phyloP scores from a whole-genome alignment of 139 green algal species.

The Chlorokybus atmophyticus region DNA sequence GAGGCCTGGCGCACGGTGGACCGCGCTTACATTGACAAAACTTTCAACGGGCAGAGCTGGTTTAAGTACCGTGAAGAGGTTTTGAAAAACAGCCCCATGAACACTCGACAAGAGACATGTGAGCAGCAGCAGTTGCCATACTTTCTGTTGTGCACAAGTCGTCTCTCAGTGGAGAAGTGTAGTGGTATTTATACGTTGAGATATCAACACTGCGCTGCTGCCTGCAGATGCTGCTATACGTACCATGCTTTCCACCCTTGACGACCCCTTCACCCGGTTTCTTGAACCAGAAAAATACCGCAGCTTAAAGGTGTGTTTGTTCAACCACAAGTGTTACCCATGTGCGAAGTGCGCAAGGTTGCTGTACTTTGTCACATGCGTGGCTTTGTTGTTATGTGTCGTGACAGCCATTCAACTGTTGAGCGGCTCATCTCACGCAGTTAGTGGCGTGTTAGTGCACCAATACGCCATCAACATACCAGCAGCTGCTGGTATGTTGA shows the following conservation, averaged over 20 bases:
- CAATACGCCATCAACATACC: too few species aligned
- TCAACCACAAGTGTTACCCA: too few species aligned
- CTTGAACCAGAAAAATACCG: slow-evolving; percentile 62
- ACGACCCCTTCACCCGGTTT: slow-evolving; percentile 93
- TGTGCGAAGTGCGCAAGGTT: too few species aligned
- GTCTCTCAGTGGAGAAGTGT: too few species aligned
- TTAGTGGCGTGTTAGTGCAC: too few species aligned
- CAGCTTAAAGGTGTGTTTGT: slow-evolving; percentile 34
- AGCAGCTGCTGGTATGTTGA: too few species aligned
- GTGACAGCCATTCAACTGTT: too few species aligned
- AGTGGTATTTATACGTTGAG: too few species aligned
- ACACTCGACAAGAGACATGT: slow-evolving; percentile 58
- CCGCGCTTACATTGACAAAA: slow-evolving; percentile 91
- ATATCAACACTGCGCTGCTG: background rate
- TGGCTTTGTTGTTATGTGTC: too few species aligned
- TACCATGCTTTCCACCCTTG: slow-evolving; percentile 60
- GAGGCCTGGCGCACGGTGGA: slow-evolving; percentile 90
- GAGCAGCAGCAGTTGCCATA: too few species aligned
- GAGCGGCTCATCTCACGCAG: too few species aligned
- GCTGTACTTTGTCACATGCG: background rate
- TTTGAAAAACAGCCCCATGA: slow-evolving; percentile 48
- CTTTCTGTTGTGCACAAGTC: too few species aligned
- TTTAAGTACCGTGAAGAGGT: slow-evolving; percentile 46
- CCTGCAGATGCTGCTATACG: slow-evolving; percentile 47
- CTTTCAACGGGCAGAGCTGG: slow-evolving; percentile 90